phyloP scores from a whole-genome alignment of 495 filamentous ascomycete species.

The Tetracladium marchalianum region DNA sequence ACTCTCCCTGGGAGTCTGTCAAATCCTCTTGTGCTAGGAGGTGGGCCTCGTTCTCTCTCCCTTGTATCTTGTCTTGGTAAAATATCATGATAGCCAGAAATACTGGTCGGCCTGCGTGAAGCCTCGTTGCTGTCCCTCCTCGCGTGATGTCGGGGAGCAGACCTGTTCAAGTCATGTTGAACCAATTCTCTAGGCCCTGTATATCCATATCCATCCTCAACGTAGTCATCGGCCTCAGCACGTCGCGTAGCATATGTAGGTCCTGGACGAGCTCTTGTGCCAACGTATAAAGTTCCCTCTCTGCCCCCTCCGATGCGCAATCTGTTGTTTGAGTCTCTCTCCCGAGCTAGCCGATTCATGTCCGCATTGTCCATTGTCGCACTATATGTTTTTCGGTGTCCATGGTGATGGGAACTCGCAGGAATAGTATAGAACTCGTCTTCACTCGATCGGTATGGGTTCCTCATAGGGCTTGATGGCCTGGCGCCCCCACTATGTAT shows the following conservation, averaged over 20 bases:
- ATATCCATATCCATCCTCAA: slow-evolving; percentile 61
- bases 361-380: slow-evolving; percentile 17
- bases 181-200: slow-evolving; percentile 61
- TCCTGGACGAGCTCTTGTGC: slow-evolving; percentile 9
- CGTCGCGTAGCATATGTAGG: slow-evolving; percentile 16
- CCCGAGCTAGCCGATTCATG: slow-evolving; percentile 7
- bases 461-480: slow-evolving; percentile 31
- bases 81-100: slow-evolving; percentile 51
- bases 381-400: slow-evolving; percentile 15
- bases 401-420: slow-evolving; percentile 31
- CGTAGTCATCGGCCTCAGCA: slow-evolving; percentile 42
- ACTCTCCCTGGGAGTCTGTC: slow-evolving; percentile 41
- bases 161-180: slow-evolving; percentile 48
- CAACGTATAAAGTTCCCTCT: slow-evolving; percentile 8
- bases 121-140: slow-evolving; percentile 41
- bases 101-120: slow-evolving; percentile 44
- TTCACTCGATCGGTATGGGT: slow-evolving; percentile 38
- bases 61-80: slow-evolving; percentile 33
- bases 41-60: slow-evolving; percentile 39
- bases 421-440: slow-evolving; percentile 41
- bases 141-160: slow-evolving; percentile 22
- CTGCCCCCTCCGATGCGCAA: slow-evolving; percentile 19
- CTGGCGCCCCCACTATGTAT: slow-evolving; percentile 23
- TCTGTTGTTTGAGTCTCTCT: slow-evolving; percentile 10
- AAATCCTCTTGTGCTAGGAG: slow-evolving; percentile 51